Conservation (phyloP, 2,329 filamentous ascomycete species). For the Aspergillus sp. region DNA sequence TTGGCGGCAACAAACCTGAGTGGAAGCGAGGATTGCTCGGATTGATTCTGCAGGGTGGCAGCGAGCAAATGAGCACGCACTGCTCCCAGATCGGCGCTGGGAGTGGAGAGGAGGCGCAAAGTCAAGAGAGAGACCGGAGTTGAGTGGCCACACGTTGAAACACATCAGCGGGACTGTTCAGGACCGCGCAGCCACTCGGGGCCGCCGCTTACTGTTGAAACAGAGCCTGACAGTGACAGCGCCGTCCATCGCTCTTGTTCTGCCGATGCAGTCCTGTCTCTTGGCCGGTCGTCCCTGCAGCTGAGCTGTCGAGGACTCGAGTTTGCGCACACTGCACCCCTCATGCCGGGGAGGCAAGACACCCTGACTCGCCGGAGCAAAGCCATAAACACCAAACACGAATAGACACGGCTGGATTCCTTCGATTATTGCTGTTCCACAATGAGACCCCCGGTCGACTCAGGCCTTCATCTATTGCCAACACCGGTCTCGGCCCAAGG, state of each 20-base stretch:
- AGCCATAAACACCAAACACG: too few relatives aligned
- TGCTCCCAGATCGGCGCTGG: neutral
- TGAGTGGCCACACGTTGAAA: constrained; percentile 14
- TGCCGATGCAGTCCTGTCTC: too few relatives aligned
- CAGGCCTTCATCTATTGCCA: constrained; percentile 7
- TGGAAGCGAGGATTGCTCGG: neutral
- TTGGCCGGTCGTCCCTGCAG: too few relatives aligned
- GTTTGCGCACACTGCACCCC: too few relatives aligned
- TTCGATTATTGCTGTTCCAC: neutral
- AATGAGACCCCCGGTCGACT: neutral
- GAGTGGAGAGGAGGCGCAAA: neutral
- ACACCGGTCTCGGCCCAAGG: constrained; percentile 1
- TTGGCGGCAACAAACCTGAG: constrained; percentile 1
- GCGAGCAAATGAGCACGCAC: neutral
- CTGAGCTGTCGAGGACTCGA: too few relatives aligned
- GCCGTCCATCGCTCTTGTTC: too few relatives aligned
- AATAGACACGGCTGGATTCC: neutral
- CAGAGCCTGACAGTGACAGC: neutral
- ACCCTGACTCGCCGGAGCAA: too few relatives aligned
- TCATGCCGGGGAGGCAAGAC: too few relatives aligned
- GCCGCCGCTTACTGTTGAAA: neutral
- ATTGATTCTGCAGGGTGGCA: neutral
- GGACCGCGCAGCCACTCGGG: neutral
- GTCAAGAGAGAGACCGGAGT: neutral
- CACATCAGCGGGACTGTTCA: constrained; percentile 8